These are phyloP conservation scores for Rosa chinensis DNA, from an alignment of 306 rosid genomes.

Conservation along the genomic window DNA sequence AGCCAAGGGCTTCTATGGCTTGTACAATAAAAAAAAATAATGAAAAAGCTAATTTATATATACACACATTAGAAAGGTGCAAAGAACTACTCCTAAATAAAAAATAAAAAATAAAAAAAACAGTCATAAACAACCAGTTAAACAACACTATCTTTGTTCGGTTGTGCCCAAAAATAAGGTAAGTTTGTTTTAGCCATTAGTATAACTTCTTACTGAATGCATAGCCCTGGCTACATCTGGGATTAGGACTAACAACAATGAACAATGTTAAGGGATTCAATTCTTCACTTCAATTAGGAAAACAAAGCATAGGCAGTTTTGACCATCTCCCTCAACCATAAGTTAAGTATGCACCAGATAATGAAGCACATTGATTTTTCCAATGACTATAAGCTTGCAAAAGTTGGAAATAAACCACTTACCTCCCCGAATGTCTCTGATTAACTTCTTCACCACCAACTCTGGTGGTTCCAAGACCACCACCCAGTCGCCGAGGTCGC, in stretches of 20 bases:
- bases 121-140: neutral
- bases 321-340: neutral
- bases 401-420: slow-evolving; percentile 15
- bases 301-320: neutral
- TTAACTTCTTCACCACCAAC: slow-evolving; percentile 94
- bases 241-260: neutral
- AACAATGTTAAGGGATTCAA: neutral
- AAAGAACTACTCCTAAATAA: neutral
- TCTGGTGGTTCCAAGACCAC: slow-evolving; percentile 97
- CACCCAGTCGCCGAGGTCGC: slow-evolving; percentile 98
- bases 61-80: neutral
- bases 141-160: neutral
- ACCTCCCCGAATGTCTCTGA: slow-evolving; percentile 89
- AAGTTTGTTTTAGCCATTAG: neutral
- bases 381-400: neutral
- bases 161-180: neutral
- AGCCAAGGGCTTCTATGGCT: neutral
- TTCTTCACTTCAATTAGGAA: neutral
- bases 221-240: neutral
- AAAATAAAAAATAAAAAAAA: neutral
- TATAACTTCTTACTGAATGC: neutral
- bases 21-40: neutral
- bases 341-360: neutral
- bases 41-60: neutral
- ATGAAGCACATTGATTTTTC: neutral